These are phyloP conservation scores for Meredithiella fracta DNA, from an alignment of 2,329 filamentous ascomycete genomes.

Conservation along the genomic window DNA sequence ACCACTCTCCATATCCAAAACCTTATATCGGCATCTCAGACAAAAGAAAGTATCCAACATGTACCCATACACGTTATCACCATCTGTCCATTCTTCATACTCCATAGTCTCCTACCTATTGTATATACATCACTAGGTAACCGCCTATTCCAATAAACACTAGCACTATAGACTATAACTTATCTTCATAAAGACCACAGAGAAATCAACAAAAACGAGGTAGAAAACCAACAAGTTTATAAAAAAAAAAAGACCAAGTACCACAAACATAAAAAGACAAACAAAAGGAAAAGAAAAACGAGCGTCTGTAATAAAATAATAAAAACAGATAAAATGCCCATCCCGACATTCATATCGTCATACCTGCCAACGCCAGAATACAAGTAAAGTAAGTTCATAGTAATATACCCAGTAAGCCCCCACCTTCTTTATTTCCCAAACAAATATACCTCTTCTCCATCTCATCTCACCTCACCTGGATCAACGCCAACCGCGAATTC, in stretches of 20 bases:
- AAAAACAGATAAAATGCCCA: slow-evolving; percentile 6
- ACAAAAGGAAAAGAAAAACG: background rate
- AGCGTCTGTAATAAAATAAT: background rate
- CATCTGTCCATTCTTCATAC: no score
- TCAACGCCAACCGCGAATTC: slow-evolving; percentile 39
- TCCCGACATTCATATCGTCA: slow-evolving; percentile 1
- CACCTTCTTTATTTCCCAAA: no score
- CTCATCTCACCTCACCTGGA: slow-evolving; percentile 27
- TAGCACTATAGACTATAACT: no score
- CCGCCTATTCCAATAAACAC: no score
- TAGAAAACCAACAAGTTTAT: background rate
- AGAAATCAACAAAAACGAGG: no score
- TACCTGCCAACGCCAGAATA: background rate
- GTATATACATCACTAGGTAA: no score
- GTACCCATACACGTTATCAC: no score
- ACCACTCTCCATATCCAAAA: no score
- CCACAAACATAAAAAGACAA: slow-evolving; percentile 2
- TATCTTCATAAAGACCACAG: no score
- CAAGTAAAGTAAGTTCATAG: background rate
- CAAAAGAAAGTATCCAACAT: background rate
- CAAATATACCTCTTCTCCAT: background rate
- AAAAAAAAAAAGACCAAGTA: background rate
- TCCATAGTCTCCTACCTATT: no score
- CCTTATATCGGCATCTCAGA: background rate
- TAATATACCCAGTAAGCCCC: no score